These are phyloP conservation scores for Hanseniaspora gamundiae DNA, from an alignment of 1,139 yeast genomes.

Conservation along the genomic window DNA sequence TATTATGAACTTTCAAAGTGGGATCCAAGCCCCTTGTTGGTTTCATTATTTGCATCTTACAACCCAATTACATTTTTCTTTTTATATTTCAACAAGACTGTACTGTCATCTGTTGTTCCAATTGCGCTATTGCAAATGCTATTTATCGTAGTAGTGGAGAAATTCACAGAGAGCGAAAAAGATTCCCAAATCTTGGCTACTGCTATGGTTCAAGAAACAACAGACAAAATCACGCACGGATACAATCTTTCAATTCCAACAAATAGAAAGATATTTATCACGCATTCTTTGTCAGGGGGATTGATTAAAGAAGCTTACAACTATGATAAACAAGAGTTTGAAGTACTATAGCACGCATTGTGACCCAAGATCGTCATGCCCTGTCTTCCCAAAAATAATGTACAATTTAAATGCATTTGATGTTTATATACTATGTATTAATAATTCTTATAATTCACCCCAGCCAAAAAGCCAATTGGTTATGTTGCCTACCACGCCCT, in stretches of 20 bases:
- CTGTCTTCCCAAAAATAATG: background rate
- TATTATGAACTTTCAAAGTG: constrained; percentile 47
- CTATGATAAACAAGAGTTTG: constrained; percentile 14
- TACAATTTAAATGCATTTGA: background rate
- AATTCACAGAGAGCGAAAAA: constrained; percentile 36
- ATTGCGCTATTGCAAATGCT: constrained; percentile 30
- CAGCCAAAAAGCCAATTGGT: constrained; percentile 41
- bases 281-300: constrained; percentile 20
- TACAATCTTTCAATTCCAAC: constrained; percentile 32
- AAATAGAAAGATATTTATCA: constrained; percentile 16
- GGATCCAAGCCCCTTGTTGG: constrained; percentile 44
- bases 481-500: constrained; percentile 21
- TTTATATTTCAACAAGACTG: constrained; percentile 29
- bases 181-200: constrained; percentile 52
- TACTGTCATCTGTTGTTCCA: constrained; percentile 30
- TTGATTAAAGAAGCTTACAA: constrained; percentile 16
- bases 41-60: constrained; percentile 37
- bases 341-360: constrained; percentile 8
- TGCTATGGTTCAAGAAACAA: constrained; percentile 54
- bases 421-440: background rate
- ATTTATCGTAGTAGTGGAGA: constrained; percentile 30
- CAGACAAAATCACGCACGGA: constrained; percentile 36
- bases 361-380: constrained; percentile 11
- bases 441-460: constrained; percentile 33
- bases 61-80: constrained; percentile 44